Base-by-base conservation (phyloP, 208 protist species). In the Porcisia deanei region DNA sequence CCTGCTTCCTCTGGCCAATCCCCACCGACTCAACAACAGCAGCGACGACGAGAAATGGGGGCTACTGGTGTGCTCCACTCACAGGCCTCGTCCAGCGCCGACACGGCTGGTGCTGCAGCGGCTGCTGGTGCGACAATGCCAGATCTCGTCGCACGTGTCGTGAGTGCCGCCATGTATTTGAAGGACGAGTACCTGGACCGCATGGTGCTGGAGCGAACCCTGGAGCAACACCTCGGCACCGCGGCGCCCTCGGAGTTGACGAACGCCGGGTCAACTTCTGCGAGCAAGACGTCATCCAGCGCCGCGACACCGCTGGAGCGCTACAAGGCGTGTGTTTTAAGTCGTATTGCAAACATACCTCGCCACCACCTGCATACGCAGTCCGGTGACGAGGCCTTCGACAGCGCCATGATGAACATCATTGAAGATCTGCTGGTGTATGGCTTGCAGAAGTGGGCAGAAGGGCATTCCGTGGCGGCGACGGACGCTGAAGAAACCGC, bases 161-260 rank as follows among this genome's bases (percentile, higher is more conserved):
- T 94, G 30, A 87, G 84, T 49, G 81, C 88, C 0, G 90, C 85
- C 14, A 82, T 94, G 34, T 90, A 88, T 72, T 53, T 95, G 30
- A 97, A 97, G 71, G 93, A 97, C 75, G 93, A 97, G 63, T 97
- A 97, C 75, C 80, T 97, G 71, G 93, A 97, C 37, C 88, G 91
- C 9, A 87, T 97, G 85, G 85, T 95, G 54, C 59, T 97, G 63
- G 82, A 93, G 70, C 80, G 90, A 22, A 76, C 78, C 14, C 64
- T 87, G 58, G 59, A 80, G 58, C 69, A 84, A 63, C 53, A 77
- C 55, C 39, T 73, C 1, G 73, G 75, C n/a, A 70, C 64, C 3
- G 69, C 69, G 18, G 52, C 59, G 0, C 55, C 78, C 43, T 55
- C 58, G 9, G 63, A 71, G 39, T 75, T 30, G 14, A 7, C n/a